Percentiles rank a stretch among this genome's conserved stretches.
Evolutionary conservation across 495 filamentous ascomycete species (phyloP).

Genomic region (Venustampulla echinocandica): DNA sequence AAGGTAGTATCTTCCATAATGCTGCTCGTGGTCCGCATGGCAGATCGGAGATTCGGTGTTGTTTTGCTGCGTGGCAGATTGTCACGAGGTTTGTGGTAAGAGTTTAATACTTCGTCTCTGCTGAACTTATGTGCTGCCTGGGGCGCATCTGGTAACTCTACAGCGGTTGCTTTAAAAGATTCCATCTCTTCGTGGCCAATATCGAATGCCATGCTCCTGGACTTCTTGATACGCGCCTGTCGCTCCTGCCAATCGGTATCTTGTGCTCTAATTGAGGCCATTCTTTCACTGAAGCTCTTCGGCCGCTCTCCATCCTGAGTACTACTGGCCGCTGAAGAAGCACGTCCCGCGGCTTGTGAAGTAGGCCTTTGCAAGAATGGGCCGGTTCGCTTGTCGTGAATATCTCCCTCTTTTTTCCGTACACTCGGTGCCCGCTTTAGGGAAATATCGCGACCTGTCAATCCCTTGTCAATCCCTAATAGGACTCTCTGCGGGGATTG

Average conservation of each 20-base stretch:
- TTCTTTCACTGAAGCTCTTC: slow-evolving; percentile 78
- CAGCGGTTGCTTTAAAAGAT: slow-evolving; percentile 51
- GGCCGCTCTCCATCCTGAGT: slow-evolving; percentile 32
- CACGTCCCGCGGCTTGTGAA: slow-evolving; percentile 24
- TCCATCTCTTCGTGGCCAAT: slow-evolving; percentile 58
- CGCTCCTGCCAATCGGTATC: slow-evolving; percentile 48
- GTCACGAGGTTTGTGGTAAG: slow-evolving; percentile 26
- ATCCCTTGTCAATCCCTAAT: slow-evolving; percentile 84
- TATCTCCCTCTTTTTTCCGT: slow-evolving; percentile 26
- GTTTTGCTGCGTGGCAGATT: slow-evolving; percentile 44
- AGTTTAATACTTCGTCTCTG: slow-evolving; percentile 55
- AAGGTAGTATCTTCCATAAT: background rate
- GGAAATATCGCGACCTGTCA: slow-evolving; percentile 74
- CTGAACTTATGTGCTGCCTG: slow-evolving; percentile 43
- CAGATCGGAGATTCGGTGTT: slow-evolving; percentile 33
- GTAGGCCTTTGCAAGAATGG: slow-evolving; percentile 36
- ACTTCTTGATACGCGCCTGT: slow-evolving; percentile 41
- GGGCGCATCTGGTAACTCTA: slow-evolving; percentile 42
- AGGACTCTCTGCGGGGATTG: slow-evolving; percentile 75
- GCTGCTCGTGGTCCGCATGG: slow-evolving; percentile 11
- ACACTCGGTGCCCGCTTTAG: slow-evolving; percentile 61
- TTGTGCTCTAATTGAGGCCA: slow-evolving; percentile 58
- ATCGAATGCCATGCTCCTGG: slow-evolving; percentile 64
- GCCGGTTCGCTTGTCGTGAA: slow-evolving; percentile 20
- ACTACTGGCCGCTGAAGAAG: slow-evolving; percentile 14